Percentiles rank a stretch among this genome's conserved stretches.
These are phyloP conservation scores for Tripterygium wilfordii DNA, from an alignment of 177 flowering plant species.

Conservation along the genomic window DNA sequence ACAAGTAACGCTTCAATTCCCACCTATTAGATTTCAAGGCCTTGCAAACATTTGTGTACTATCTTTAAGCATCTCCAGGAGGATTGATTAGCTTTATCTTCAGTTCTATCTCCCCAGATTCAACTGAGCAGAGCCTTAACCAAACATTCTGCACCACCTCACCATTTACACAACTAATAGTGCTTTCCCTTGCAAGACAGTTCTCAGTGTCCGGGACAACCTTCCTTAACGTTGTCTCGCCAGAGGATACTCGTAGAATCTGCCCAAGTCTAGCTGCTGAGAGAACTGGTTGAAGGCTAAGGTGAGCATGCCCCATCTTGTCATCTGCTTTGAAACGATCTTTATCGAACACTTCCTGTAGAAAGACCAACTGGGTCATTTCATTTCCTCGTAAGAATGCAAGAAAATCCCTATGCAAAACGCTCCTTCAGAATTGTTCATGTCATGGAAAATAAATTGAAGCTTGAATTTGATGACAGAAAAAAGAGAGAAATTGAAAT, in stretches of 20 bases:
- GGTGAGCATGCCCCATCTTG: slow-evolving; percentile 75
- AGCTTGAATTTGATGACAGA: neutral
- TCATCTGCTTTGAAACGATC: slow-evolving; percentile 88
- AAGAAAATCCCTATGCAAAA: no score
- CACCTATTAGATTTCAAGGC: no score
- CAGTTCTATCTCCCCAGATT: slow-evolving; percentile 70
- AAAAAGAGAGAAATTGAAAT: slow-evolving; percentile 7
- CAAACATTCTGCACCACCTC: slow-evolving; percentile 70
- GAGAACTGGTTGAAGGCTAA: slow-evolving; percentile 63
- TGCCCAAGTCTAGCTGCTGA: slow-evolving; percentile 58
- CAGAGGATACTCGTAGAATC: slow-evolving; percentile 42
- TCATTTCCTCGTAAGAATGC: no score
- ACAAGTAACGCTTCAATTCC: no score
- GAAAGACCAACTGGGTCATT: neutral
- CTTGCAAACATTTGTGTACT: neutral
- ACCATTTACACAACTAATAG: slow-evolving; percentile 47
- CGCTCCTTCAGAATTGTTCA: no score
- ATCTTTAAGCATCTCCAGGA: slow-evolving; percentile 1
- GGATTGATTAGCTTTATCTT: slow-evolving; percentile 48
- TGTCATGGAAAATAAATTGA: no score
- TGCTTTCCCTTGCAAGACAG: slow-evolving; percentile 66
- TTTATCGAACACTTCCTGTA: slow-evolving; percentile 82
- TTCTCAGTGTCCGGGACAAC: slow-evolving; percentile 58
- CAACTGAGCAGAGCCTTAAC: slow-evolving; percentile 68
- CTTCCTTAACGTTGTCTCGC: slow-evolving; percentile 59